Conservation (phyloP, 306 rosid species). For the Trifolium pratense region DNA sequence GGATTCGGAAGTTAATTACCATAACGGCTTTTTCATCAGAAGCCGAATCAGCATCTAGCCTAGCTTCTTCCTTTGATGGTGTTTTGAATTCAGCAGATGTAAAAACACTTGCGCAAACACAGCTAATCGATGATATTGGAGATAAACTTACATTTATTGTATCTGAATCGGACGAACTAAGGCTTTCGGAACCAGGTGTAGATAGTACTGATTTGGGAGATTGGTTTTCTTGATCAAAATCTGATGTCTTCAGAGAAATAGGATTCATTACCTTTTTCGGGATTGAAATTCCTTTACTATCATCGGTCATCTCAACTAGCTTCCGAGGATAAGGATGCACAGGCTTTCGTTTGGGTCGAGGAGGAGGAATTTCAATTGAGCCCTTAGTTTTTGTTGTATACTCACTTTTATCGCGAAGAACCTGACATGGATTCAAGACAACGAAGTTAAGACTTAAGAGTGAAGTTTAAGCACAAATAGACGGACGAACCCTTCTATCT, state of each 20-base stretch:
- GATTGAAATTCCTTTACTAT: slow-evolving; percentile 30
- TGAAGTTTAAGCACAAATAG: slow-evolving; percentile 20
- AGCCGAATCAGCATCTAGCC: slow-evolving; percentile 35
- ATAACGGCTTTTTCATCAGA: slow-evolving; percentile 38
- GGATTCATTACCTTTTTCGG: slow-evolving; percentile 44
- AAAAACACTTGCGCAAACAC: slow-evolving; percentile 36
- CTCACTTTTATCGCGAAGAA: slow-evolving; percentile 56
- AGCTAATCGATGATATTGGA: slow-evolving; percentile 55
- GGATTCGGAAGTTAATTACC: slow-evolving; percentile 50
- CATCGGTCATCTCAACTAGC: slow-evolving; percentile 33
- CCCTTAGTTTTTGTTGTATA: slow-evolving; percentile 41
- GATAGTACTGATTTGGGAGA: slow-evolving; percentile 76
- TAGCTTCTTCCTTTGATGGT: slow-evolving; percentile 45
- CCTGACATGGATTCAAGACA: slow-evolving; percentile 45
- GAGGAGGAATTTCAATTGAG: slow-evolving; percentile 84
- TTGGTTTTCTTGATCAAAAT: slow-evolving; percentile 59
- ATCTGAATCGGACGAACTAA: slow-evolving; percentile 56
- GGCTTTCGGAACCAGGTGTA: slow-evolving; percentile 51
- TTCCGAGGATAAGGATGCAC: slow-evolving; percentile 91
- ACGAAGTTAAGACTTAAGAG: slow-evolving; percentile 28
- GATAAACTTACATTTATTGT: slow-evolving; percentile 56
- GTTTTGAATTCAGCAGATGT: slow-evolving; percentile 45
- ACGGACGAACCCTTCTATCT: slow-evolving; percentile 36
- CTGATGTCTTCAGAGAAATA: slow-evolving; percentile 53
- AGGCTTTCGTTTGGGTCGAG: slow-evolving; percentile 85